A percentile compares a stretch with the other conserved stretches of the same genome.
phyloP scores from a whole-genome alignment of 768 basidiomycete genomes.

The Scleroderma citrinum region DNA sequence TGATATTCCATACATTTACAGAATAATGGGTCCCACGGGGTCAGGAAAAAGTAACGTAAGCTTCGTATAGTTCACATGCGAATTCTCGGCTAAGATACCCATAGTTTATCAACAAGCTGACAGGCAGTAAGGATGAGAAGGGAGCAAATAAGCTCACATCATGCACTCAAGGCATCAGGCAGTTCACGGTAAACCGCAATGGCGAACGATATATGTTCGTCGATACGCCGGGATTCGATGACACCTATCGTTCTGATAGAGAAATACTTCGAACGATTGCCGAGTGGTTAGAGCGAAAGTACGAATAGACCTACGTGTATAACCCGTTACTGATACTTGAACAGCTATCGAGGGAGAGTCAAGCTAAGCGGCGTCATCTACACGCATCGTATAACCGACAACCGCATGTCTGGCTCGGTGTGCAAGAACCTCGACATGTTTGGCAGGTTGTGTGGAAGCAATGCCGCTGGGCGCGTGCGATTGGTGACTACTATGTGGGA shows the following conservation, averaged over 20 bases:
- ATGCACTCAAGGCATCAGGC: conserved; percentile 5
- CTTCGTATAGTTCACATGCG: neutral
- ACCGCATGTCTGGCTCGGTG: conserved; percentile 22
- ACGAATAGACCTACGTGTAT: neutral
- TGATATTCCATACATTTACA: neutral
- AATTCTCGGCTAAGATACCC: neutral
- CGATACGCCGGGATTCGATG: conserved; percentile 12
- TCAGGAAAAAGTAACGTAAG: neutral
- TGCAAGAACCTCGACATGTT: conserved; percentile 29
- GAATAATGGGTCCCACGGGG: conserved; percentile 6
- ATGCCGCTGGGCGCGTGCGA: conserved; percentile 23
- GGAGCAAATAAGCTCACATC: neutral
- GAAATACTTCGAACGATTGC: neutral
- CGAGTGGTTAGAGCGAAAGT: neutral
- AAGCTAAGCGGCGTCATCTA: conserved; percentile 30
- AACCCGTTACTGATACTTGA: neutral
- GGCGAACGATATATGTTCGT: conserved; percentile 10
- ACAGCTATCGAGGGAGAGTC: conserved; percentile 1
- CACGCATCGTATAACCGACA: conserved; percentile 29
- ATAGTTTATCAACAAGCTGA: neutral
- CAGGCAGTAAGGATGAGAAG: neutral
- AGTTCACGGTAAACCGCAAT: conserved; percentile 8
- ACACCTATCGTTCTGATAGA: neutral
- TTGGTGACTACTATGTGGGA: conserved; percentile 37
- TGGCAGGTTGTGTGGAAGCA: conserved; percentile 29